Conservation (phyloP, 2,329 filamentous ascomycete species). For the Trichoderma semiorbis region DNA sequence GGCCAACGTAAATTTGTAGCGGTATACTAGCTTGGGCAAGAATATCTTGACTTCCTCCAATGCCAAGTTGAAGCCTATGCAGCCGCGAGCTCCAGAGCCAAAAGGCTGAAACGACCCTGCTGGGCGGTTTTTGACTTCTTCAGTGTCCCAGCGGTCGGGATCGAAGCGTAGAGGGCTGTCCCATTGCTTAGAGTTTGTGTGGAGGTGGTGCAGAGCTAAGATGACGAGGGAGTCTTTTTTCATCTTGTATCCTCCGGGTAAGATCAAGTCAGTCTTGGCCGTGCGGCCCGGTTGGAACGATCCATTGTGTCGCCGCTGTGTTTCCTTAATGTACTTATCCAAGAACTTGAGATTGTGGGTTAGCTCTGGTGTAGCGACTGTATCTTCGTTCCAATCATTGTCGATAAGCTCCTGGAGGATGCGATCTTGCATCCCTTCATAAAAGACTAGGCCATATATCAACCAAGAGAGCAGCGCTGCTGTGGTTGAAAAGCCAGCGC, state of each 20-base stretch:
- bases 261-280: constrained; percentile 50
- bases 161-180: constrained; percentile 56
- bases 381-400: constrained; percentile 42
- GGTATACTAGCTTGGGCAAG: constrained; percentile 54
- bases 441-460: constrained; percentile 50
- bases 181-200: constrained; percentile 54
- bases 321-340: constrained; percentile 59
- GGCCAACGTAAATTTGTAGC: constrained; percentile 53
- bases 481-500: constrained; percentile 59
- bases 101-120: constrained; percentile 56
- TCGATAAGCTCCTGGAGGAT: constrained; percentile 57
- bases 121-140: constrained; percentile 49
- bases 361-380: constrained; percentile 44
- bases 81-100: constrained; percentile 53
- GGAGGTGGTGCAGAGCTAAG: constrained; percentile 47
- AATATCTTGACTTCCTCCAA: constrained; percentile 59
- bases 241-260: constrained; percentile 57
- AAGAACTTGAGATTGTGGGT: constrained; percentile 48
- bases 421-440: constrained; percentile 53
- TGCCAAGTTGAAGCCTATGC: constrained; percentile 63
- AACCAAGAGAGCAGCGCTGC: constrained; percentile 57
- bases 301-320: constrained; percentile 56
- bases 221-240: constrained; percentile 52
- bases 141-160: constrained; percentile 54
- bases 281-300: constrained; percentile 60